phyloP scores from a whole-genome alignment of 1,284 basidiomycete species.

The Neonothopanus nambi region DNA sequence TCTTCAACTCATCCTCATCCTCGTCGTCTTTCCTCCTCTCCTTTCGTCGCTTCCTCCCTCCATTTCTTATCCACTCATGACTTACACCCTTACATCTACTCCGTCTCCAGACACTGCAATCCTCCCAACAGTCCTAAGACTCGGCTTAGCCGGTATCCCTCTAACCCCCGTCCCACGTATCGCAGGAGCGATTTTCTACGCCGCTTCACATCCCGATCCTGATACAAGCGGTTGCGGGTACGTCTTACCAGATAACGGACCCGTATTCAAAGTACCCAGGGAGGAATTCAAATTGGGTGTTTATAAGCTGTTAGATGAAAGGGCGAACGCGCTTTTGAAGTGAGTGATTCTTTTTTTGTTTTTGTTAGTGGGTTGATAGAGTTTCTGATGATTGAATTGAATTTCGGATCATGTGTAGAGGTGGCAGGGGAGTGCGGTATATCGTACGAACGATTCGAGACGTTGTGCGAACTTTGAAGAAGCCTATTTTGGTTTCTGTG shows the following conservation, averaged over 20 bases:
- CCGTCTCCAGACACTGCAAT: slow-evolving; percentile 45
- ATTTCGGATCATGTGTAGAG: too few species aligned
- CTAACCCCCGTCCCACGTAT: slow-evolving; percentile 48
- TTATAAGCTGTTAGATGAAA: slow-evolving; percentile 48
- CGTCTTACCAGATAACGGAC: slow-evolving; percentile 50
- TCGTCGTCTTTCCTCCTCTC: not conserved
- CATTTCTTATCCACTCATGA: too few species aligned
- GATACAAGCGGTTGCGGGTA: slow-evolving; percentile 47
- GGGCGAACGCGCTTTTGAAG: slow-evolving; percentile 39
- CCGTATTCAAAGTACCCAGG: slow-evolving; percentile 45
- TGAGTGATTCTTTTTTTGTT: too few species aligned
- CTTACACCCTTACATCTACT: too few species aligned
- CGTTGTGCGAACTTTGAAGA: slow-evolving; percentile 20
- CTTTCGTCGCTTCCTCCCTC: not conserved
- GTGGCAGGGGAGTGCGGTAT: slow-evolving; percentile 19
- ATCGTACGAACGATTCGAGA: slow-evolving; percentile 21
- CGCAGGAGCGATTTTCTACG: slow-evolving; percentile 52
- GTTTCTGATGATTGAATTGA: too few species aligned
- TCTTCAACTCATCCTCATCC: slow-evolving; percentile 1
- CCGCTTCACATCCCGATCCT: slow-evolving; percentile 49
- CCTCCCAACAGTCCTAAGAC: slow-evolving; percentile 37
- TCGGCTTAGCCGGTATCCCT: slow-evolving; percentile 53
- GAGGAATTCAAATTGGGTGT: slow-evolving; percentile 51
- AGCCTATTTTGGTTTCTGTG: slow-evolving; percentile 18
- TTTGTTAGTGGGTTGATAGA: too few species aligned